Base-by-base conservation (phyloP, 352 stramenopile genomes). In the Phytophthora ramorum region DNA sequence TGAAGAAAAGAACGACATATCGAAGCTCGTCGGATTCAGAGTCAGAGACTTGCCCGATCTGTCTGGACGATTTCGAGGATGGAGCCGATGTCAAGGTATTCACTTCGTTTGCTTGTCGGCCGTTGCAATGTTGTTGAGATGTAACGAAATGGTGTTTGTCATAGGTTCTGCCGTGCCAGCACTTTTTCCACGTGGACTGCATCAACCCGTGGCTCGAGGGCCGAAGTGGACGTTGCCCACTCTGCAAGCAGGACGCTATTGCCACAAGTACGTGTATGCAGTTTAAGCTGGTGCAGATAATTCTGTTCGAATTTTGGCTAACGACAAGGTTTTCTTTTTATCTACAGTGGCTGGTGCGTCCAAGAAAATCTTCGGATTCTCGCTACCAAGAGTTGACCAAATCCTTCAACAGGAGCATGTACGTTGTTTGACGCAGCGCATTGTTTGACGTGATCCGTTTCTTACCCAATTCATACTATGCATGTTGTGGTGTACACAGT, bases 161-260 rank as follows among this genome's bases (percentile, higher is more conserved):
- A 4, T 14, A 47, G 41, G 81, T 96, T 26, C 78, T 97, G 30
- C 87, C 89, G 16, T 97, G 89, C 43, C 81, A 91, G 22, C 89
- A 97, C 52, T 91, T 91, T 54, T 97, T 91, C 54, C 89, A 97
- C 51, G 81, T 90, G 13, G 69, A 87, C 20, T 97, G 89, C 59
- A 97, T 97, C 47, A 86, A 94, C 34, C 85, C 83, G 43, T 97
- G 89, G 89, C 81, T 97, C 8, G 88, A 94, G 49, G 65, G 72
- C 7, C 83, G 83, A 46, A 95, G 86, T 67, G 82, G 85, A 28
- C 62, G 78, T 9, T 97, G 89, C 50, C 89, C 89, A 34, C 79
- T 97, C 6, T 97, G 89, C 68, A 95, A 96, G 34, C 83, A 90
- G 38, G 80, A 92, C 35, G 89, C 87, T 7, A 92, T 96, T 40